Conservation (phyloP, 441 rosid species). For the Populus hybrid region DNA sequence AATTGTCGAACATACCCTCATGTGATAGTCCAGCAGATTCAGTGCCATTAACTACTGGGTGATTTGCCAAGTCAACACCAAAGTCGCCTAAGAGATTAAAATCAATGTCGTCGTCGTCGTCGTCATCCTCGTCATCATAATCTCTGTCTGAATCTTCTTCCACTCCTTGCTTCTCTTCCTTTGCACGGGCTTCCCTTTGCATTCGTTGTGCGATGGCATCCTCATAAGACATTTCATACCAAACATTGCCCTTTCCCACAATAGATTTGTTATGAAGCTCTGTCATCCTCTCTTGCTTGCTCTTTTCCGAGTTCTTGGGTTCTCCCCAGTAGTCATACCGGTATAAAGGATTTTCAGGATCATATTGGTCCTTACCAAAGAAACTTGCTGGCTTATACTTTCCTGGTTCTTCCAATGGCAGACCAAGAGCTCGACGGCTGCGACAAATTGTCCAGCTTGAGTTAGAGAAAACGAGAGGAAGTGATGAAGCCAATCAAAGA, state of each 20-base stretch:
- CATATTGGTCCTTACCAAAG: slow-evolving; percentile 85
- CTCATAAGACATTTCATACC: slow-evolving; percentile 89
- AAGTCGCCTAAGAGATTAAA: slow-evolving; percentile 63
- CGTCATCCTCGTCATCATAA: slow-evolving; percentile 34
- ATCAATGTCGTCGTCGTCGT: slow-evolving; percentile 57
- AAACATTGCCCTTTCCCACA: slow-evolving; percentile 74
- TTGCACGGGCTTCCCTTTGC: slow-evolving; percentile 50
- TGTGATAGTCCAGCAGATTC: slow-evolving; percentile 60
- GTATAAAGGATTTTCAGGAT: slow-evolving; percentile 77
- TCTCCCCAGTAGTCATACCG: slow-evolving; percentile 97
- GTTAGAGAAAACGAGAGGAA: not conserved
- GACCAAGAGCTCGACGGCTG: slow-evolving; percentile 83
- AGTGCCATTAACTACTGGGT: slow-evolving; percentile 80
- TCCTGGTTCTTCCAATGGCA: slow-evolving; percentile 96
- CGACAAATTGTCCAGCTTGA: slow-evolving; percentile 4
- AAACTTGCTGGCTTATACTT: slow-evolving; percentile 74
- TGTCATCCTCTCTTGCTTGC: slow-evolving; percentile 66
- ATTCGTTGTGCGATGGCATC: slow-evolving; percentile 63
- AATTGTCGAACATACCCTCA: slow-evolving; percentile 51
- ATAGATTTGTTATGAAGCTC: slow-evolving; percentile 82
- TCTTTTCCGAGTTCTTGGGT: slow-evolving; percentile 88
- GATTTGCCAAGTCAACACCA: slow-evolving; percentile 36
- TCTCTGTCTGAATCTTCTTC: slow-evolving; percentile 29
- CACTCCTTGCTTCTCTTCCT: slow-evolving; percentile 21
- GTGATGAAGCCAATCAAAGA: not conserved